Conservation (phyloP, 305 asterid genomes). For the Caryopteris hybrid region DNA sequence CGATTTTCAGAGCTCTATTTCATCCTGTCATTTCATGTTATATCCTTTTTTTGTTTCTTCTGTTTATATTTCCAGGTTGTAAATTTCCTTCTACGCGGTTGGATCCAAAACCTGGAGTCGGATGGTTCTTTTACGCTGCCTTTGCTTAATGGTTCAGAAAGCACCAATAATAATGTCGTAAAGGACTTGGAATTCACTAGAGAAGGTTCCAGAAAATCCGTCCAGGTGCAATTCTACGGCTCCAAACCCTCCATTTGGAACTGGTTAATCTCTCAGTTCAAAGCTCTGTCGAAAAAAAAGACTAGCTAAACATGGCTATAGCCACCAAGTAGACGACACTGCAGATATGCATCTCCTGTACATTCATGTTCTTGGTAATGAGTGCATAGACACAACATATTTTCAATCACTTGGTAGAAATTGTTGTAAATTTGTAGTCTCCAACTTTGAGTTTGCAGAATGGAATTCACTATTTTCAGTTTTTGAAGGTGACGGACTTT, state of each 20-base stretch:
- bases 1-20: too few relatives aligned
- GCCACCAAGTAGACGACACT: background rate
- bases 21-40: background rate
- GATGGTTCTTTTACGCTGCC: conserved; percentile 47
- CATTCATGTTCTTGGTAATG: background rate
- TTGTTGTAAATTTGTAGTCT: background rate
- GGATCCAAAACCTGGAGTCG: conserved; percentile 75
- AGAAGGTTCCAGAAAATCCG: conserved; percentile 43
- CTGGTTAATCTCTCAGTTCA: conserved; percentile 42
- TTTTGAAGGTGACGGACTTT: background rate
- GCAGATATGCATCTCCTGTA: conserved; percentile 6
- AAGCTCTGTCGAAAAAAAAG: conserved; percentile 22
- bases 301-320: background rate
- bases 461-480: background rate
- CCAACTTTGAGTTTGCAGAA: background rate
- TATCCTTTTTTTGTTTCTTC: background rate
- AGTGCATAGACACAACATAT: background rate
- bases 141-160: conserved; percentile 42
- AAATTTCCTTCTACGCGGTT: conserved; percentile 64
- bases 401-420: background rate
- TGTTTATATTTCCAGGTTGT: conserved; percentile 48
- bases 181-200: conserved; percentile 52
- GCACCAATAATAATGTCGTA: conserved; percentile 24
- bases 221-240: conserved; percentile 52
- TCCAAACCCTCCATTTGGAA: conserved; percentile 58